Evolutionary conservation across 371 early-diverging fungal species (phyloP).

Genomic region (Apophysomyces ossiformis): DNA sequence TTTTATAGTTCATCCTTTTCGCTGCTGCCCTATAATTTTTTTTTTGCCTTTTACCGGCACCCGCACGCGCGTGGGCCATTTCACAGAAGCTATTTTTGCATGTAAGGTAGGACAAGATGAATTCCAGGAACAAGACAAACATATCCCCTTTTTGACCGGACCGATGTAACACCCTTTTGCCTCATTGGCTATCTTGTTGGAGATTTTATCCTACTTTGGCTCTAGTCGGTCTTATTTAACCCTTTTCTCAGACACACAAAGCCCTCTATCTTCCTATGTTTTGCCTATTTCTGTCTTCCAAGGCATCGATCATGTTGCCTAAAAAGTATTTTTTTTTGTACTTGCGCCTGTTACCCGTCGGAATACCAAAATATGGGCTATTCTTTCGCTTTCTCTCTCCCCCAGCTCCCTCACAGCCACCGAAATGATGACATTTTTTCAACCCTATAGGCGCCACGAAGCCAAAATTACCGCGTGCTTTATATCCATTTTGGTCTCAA

Average conservation of each 20-base stretch:
- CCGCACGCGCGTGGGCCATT: slow-evolving; percentile 11
- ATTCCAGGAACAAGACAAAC: slow-evolving; percentile 28
- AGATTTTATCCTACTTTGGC: slow-evolving; percentile 10
- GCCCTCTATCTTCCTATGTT: neutral
- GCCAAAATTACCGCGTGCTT: neutral
- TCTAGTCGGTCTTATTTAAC: neutral
- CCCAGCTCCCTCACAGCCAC: neutral
- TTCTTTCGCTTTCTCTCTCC: neutral
- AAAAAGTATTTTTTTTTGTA: slow-evolving; percentile 2
- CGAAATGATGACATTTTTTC: slow-evolving; percentile 5
- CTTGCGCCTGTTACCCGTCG: slow-evolving; percentile 3
- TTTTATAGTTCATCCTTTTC: slow-evolving; percentile 1
- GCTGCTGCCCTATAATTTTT: slow-evolving; percentile 1
- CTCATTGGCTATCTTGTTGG: neutral
- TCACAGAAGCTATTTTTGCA: slow-evolving; percentile 21
- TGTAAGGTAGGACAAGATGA: slow-evolving; percentile 21
- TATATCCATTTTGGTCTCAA: neutral
- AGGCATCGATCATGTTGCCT: slow-evolving; percentile 6
- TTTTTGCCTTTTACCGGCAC: slow-evolving; percentile 12
- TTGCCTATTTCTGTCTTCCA: slow-evolving; percentile 3
- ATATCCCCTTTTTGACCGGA: slow-evolving; percentile 19
- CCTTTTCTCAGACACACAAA: neutral
- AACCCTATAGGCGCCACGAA: slow-evolving; percentile 1
- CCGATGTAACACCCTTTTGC: slow-evolving; percentile 17
- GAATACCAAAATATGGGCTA: neutral